A percentile compares a stretch with the other conserved stretches of the same genome.
Evolutionary conservation across 1,284 basidiomycete species (phyloP).

Genomic region (Puccinia hordei): DNA sequence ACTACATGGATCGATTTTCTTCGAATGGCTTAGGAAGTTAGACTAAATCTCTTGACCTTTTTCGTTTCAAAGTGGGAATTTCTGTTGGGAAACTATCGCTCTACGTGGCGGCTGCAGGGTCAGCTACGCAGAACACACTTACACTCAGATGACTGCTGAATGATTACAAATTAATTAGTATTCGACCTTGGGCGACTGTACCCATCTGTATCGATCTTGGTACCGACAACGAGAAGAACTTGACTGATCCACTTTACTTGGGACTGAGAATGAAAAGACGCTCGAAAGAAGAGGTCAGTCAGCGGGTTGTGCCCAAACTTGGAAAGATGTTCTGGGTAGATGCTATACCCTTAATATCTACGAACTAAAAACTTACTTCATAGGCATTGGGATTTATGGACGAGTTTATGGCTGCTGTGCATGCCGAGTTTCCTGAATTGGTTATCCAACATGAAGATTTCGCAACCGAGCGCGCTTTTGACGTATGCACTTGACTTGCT

Average conservation of each 20-base stretch:
- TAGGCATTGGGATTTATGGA: constrained; percentile 75
- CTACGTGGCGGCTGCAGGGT: constrained; percentile 85
- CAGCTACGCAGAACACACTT: constrained; percentile 53
- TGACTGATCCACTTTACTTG: constrained; percentile 87
- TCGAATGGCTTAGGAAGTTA: background rate
- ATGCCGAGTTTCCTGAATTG: constrained; percentile 70
- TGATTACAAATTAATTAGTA: constrained; percentile 62
- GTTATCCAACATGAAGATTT: constrained; percentile 63
- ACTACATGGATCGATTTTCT: background rate
- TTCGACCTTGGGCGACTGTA: constrained; percentile 79
- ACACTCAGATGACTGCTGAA: background rate
- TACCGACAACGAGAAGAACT: constrained; percentile 78
- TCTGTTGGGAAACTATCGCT: constrained; percentile 88
- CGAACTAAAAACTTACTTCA: constrained; percentile 4
- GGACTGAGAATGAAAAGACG: constrained; percentile 75
- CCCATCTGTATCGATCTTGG: constrained; percentile 84
- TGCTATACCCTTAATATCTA: background rate
- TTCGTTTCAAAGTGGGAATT: constrained; percentile 75
- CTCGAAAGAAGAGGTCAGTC: constrained; percentile 67
- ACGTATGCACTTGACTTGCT: constrained; percentile 25
- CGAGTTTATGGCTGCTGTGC: constrained; percentile 84
- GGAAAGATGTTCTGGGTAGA: background rate
- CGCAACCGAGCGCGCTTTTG: constrained; percentile 58
- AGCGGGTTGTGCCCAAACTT: background rate
- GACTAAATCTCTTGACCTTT: background rate